These are phyloP conservation scores for Aspergillus sp. DNA, from an alignment of 2,329 filamentous ascomycete species.

Conservation along the genomic window DNA sequence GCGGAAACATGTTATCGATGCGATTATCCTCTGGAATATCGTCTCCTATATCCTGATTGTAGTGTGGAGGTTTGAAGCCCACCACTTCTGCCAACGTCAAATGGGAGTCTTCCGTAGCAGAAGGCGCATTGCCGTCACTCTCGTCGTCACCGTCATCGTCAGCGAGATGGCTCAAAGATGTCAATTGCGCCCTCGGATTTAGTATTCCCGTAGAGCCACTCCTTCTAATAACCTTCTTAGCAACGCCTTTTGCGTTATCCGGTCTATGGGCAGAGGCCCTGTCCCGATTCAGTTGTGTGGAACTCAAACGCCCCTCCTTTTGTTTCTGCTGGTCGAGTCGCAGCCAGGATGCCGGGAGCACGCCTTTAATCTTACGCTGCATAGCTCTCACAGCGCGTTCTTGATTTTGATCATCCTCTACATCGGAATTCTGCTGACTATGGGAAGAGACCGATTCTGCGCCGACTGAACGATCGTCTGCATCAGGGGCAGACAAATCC, in stretches of 20 bases:
- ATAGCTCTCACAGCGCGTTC: slow-evolving; percentile 24
- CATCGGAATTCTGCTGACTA: slow-evolving; percentile 9
- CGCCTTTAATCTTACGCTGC: slow-evolving; percentile 39
- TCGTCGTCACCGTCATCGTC: slow-evolving; percentile 24
- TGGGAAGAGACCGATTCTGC: slow-evolving; percentile 14
- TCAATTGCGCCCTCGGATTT: slow-evolving; percentile 7
- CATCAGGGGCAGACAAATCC: slow-evolving; percentile 9
- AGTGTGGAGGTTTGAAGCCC: slow-evolving; percentile 15
- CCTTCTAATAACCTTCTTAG: slow-evolving; percentile 24
- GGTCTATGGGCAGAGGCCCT: slow-evolving; percentile 9
- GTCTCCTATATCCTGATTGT: slow-evolving; percentile 15
- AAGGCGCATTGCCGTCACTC: slow-evolving; percentile 7
- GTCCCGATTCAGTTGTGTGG: slow-evolving; percentile 15
- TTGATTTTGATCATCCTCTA: slow-evolving; percentile 10
- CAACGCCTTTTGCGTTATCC: slow-evolving; percentile 27
- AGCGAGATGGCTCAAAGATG: slow-evolving; percentile 15
- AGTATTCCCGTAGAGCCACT: slow-evolving; percentile 9
- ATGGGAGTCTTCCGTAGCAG: slow-evolving; percentile 4
- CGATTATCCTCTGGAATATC: slow-evolving; percentile 36
- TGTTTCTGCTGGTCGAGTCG: slow-evolving; percentile 33
- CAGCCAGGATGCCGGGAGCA: slow-evolving; percentile 43
- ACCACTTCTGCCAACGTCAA: slow-evolving; percentile 11
- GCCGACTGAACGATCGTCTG: slow-evolving; percentile 10
- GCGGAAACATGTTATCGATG: slow-evolving; percentile 35
- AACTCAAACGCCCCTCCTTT: slow-evolving; percentile 12